These are phyloP conservation scores for Verticillium tricorpus DNA, from an alignment of 2,329 filamentous ascomycete genomes.

Conservation along the genomic window DNA sequence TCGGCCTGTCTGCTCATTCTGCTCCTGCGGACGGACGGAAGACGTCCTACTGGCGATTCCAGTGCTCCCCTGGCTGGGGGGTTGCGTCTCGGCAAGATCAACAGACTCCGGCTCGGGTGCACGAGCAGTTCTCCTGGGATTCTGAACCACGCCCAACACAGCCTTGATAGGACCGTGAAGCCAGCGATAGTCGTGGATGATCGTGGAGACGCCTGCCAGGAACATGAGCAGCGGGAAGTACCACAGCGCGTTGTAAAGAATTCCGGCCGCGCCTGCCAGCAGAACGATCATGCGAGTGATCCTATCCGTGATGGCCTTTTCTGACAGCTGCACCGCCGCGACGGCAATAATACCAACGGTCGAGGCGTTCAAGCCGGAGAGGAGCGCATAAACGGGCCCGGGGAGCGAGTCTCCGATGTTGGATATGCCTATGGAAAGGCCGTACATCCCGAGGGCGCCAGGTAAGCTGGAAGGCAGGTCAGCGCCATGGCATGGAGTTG, in stretches of 20 bases:
- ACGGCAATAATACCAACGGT: slow-evolving; percentile 69
- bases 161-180: slow-evolving; percentile 29
- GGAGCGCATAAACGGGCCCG: slow-evolving; percentile 58
- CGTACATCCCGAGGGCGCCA: slow-evolving; percentile 67
- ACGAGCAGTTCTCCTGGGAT: background rate
- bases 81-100: background rate
- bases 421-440: slow-evolving; percentile 59
- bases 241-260: slow-evolving; percentile 70
- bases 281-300: slow-evolving; percentile 62
- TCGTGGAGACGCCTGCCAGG: slow-evolving; percentile 44
- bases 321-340: slow-evolving; percentile 62
- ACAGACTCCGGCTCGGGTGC: background rate
- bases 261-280: slow-evolving; percentile 55
- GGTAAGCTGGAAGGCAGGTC: slow-evolving; percentile 46
- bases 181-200: slow-evolving; percentile 53
- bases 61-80: background rate
- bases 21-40: slow-evolving; percentile 1
- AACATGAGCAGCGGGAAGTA: slow-evolving; percentile 66
- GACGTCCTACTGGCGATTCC: background rate
- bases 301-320: slow-evolving; percentile 63
- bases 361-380: slow-evolving; percentile 67
- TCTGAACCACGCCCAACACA: background rate
- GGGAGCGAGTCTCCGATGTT: slow-evolving; percentile 56
- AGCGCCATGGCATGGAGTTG: background rate
- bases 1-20: background rate